A percentile compares a stretch with the other conserved stretches of the same genome.
Evolutionary conservation across 331 rosid genomes (phyloP).

Genomic region (Prunus yedoensis): DNA sequence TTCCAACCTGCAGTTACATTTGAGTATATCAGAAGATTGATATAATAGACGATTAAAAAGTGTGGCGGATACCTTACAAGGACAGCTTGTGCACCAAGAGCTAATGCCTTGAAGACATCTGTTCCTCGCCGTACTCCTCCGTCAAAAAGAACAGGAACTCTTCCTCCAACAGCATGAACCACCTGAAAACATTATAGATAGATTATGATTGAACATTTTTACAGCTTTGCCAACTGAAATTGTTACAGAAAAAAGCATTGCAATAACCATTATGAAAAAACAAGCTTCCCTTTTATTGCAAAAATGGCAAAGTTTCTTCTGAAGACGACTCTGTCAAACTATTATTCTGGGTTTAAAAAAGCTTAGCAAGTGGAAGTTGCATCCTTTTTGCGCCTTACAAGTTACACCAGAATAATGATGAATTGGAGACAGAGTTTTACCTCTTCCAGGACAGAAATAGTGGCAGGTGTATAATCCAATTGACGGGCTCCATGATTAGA

Average conservation of each 20-base stretch:
- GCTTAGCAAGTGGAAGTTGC: too few relatives aligned
- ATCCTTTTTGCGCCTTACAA: too few relatives aligned
- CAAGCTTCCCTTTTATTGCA: too few relatives aligned
- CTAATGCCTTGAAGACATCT: constrained; percentile 58
- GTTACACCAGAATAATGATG: neutral
- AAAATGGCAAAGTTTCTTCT: too few relatives aligned
- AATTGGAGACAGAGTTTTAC: constrained; percentile 23
- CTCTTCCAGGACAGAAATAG: constrained; percentile 65
- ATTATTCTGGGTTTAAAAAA: too few relatives aligned
- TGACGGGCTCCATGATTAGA: constrained; percentile 70
- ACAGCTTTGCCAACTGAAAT: neutral
- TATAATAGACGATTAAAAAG: neutral
- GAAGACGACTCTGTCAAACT: too few relatives aligned
- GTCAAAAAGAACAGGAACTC: constrained; percentile 48
- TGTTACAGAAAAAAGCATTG: neutral
- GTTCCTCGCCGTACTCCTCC: constrained; percentile 69
- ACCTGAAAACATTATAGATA: constrained; percentile 35
- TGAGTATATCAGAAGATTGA: too few relatives aligned
- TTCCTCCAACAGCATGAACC: constrained; percentile 49
- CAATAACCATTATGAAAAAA: too few relatives aligned
- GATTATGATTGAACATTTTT: neutral
- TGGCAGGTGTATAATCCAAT: constrained; percentile 50
- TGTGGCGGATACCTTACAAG: constrained; percentile 36
- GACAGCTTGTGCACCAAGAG: constrained; percentile 64
- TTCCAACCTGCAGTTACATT: constrained; percentile 41